These are phyloP conservation scores for Actinidia polygama DNA, from an alignment of 179 eudicot genomes.

Conservation along the genomic window DNA sequence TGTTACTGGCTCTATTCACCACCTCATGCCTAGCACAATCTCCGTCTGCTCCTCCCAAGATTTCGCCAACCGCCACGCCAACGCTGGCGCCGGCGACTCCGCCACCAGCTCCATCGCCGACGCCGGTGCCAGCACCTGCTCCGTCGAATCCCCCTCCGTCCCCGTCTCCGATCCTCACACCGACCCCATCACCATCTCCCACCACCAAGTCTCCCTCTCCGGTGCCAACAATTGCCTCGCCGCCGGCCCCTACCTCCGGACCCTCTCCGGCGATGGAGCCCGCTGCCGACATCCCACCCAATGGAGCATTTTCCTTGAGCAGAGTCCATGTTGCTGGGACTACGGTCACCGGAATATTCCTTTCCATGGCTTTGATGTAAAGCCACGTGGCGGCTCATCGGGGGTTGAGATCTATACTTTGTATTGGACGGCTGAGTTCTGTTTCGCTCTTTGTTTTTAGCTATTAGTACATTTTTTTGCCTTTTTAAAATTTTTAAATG, in stretches of 20 bases:
- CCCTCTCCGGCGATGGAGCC: slow-evolving; percentile 7
- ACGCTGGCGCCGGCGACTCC: slow-evolving; percentile 22
- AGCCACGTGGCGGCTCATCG: slow-evolving; percentile 11
- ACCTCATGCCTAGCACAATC: slow-evolving; percentile 45
- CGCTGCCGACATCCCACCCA: not conserved
- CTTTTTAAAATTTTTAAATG: no score
- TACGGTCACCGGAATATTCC: slow-evolving; percentile 31
- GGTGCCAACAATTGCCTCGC: not conserved
- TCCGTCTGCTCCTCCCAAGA: slow-evolving; percentile 34
- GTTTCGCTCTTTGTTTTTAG: not conserved
- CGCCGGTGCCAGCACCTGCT: slow-evolving; percentile 21
- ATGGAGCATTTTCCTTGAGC: slow-evolving; percentile 28
- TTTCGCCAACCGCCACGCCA: slow-evolving; percentile 35
- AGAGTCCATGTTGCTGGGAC: slow-evolving; percentile 36
- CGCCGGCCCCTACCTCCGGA: not conserved
- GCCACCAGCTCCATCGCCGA: slow-evolving; percentile 33
- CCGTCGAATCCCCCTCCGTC: slow-evolving; percentile 20
- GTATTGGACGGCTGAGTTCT: slow-evolving; percentile 31
- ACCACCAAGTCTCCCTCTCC: slow-evolving; percentile 20
- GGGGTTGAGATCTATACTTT: slow-evolving; percentile 26
- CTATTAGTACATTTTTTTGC: no score
- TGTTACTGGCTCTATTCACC: slow-evolving; percentile 35
- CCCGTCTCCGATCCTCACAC: not conserved
- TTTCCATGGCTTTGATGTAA: slow-evolving; percentile 39
- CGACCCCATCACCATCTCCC: slow-evolving; percentile 17